Evolutionary conservation across 2,329 filamentous ascomycete genomes (phyloP), one percentile per base, ranked within the genome.

Genomic region (Stemphylium beticola): DNA sequence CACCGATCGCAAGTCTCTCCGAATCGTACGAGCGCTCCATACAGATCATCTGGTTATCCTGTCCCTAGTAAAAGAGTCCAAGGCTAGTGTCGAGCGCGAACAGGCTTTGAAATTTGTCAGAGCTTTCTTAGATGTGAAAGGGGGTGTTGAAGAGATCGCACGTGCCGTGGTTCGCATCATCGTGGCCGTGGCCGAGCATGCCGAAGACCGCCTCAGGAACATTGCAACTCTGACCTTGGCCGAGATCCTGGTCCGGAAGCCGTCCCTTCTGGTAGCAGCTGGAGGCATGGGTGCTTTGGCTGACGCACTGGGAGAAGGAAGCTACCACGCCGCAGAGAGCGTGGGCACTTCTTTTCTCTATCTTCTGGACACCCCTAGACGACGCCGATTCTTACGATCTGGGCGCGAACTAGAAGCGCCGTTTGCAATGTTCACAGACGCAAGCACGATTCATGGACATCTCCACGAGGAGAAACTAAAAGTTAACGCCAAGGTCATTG

Each of bases 81-180:
- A 97, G 75, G 91, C 93, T n/a, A 93, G 93, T 65, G 91, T 99
- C 15, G 95, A 99, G 78, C 86, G 96, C 49, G 95, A 99, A 75
- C 95, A 99, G 76, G 95, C 95, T 11, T 81, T 99, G 67, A 99
- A 99, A 74, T 97, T 99, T 73, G 88, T 98, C 22, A 87, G 95
- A 55, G 91, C 93, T 9, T 99, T 99, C 69, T 80, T 99, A 2
- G 95, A 99, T 71, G 92, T 98, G 61, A 97, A 97, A 71, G 91
- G 92, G 59, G 95, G 95, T 10, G 88, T 96, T 8, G 84, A 86
- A 59, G 93, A 99, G 73, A 84, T 99, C 32, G 96, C 95, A 1
- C 85, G 90, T 54, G 88, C 91, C 0, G 87, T 99, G 17, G 90
- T 96, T 7, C 87, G 95, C 49, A 95, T 93, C 6, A 88, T 99